phyloP scores from a whole-genome alignment of 2,329 filamentous ascomycete species.

The Leptoxyphium fumago region DNA sequence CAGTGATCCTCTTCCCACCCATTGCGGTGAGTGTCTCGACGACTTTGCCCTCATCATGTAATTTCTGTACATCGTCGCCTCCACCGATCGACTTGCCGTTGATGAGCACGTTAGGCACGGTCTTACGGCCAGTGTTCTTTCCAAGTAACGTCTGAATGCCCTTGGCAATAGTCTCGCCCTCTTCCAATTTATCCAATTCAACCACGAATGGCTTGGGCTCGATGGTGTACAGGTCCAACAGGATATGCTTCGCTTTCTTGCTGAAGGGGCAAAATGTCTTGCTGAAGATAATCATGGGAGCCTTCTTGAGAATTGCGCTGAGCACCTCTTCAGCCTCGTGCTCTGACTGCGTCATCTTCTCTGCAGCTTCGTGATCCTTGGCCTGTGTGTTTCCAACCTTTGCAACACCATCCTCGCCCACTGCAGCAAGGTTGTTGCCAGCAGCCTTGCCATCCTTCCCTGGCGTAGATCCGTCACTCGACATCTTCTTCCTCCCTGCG shows the following conservation, averaged over 20 bases:
- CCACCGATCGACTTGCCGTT: conserved; percentile 82
- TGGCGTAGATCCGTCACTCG: not conserved
- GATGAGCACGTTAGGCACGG: conserved; percentile 84
- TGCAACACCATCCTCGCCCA: conserved; percentile 27
- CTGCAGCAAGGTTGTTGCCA: conserved; percentile 14
- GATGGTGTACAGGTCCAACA: conserved; percentile 75
- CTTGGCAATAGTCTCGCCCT: conserved; percentile 39
- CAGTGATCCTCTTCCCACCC: conserved; percentile 49
- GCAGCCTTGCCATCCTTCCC: conserved; percentile 22
- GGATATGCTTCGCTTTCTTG: conserved; percentile 66
- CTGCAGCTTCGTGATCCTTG: conserved; percentile 21
- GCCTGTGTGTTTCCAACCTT: conserved; percentile 28
- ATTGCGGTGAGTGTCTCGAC: conserved; percentile 57
- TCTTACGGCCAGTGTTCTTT: conserved; percentile 62
- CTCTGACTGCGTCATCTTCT: conserved; percentile 41
- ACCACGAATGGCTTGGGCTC: conserved; percentile 72
- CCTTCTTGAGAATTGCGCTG: conserved; percentile 65
- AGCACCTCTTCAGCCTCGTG: conserved; percentile 56
- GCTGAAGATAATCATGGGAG: conserved; percentile 87
- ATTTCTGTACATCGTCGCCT: conserved; percentile 64
- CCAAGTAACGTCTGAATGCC: conserved; percentile 55
- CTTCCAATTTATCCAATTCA: conserved; percentile 70
- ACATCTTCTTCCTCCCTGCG: conserved; percentile 39
- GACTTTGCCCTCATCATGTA: conserved; percentile 48
- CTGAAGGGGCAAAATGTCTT: conserved; percentile 87